Base-by-base conservation (phyloP, 495 filamentous ascomycete genomes). In the Aspergillus cavernicola region DNA sequence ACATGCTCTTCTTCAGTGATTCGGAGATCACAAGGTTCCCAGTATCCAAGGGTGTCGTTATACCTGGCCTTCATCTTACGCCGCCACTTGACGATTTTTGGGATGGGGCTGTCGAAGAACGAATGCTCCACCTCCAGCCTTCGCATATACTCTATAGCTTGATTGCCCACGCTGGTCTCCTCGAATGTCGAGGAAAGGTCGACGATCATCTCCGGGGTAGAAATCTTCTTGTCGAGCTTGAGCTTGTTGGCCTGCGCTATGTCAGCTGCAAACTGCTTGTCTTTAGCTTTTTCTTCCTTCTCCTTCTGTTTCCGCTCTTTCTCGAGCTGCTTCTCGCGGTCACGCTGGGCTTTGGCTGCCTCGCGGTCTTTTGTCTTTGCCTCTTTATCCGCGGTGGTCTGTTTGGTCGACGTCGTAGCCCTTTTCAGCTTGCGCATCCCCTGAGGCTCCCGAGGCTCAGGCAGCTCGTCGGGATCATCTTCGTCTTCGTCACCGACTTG, bases 171-270 rank as follows among this genome's bases (percentile, higher is more conserved):
- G 26, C 66, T 75, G 6, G 64, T 66, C 12, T 65, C 72, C 12
- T 75, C 66, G 7, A 93, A 65, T 9, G 74, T 74, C 7, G 61
- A 68, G 1, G 88, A 79, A 18, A 95, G 71, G 66, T 91, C 86
- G 4, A 90, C 75, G n/a, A 95, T 87, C 88, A 95, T 93, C 67
- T 95, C 89, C 1, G 78, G 80, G 0, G 80, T 80, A 0, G 88
- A 85, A 13, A 85, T 76, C 59, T 90, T 93, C 69, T 87, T 90
- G 67, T 89, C 83, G 0, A 81, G 85, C 44, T 83, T 85, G 3
- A 85, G 70, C 61, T 84, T 90, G 68, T 95, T 93, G 38, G 84
- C 87, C 40, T 85, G 85, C 10, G 82, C 79, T 9, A 92, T 70
- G 35, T 90, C 88, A 11, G 82, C 80, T 12, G 81, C 85, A 10